Conservation (phyloP, 352 stramenopile genomes). For the Globisporangium cylindrosporum region DNA sequence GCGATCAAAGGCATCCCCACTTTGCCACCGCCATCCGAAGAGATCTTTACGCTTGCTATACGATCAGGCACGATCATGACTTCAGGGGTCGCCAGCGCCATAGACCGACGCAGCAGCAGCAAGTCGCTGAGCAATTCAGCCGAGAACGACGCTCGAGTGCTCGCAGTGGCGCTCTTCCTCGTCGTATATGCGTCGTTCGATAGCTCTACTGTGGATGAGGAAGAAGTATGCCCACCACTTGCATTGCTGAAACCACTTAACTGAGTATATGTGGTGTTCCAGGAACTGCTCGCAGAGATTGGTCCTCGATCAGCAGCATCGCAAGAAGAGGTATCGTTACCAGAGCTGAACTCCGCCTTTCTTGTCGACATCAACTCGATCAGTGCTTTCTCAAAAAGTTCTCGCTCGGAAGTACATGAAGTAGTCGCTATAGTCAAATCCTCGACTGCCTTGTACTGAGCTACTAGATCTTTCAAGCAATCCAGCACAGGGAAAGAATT, state of each 20-base stretch:
- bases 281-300: background rate
- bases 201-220: background rate
- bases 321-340: background rate
- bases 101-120: constrained; percentile 19
- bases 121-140: constrained; percentile 28
- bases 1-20: background rate
- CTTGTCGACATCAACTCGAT: constrained; percentile 4
- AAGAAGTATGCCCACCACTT: background rate
- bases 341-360: background rate
- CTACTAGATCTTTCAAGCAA: background rate
- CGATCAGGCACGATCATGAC: background rate
- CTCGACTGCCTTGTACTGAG: background rate
- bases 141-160: constrained; percentile 15
- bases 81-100: constrained; percentile 13
- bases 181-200: background rate
- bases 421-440: background rate
- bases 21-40: background rate
- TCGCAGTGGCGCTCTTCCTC: background rate
- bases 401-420: background rate
- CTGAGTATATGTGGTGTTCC: background rate
- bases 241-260: background rate
- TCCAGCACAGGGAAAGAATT: background rate
- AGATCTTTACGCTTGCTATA: background rate
- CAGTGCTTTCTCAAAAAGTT: constrained; percentile 13
- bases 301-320: no score